phyloP scores from a whole-genome alignment of 2,329 filamentous ascomycete genomes.

The Calonectria hawksworthii region DNA sequence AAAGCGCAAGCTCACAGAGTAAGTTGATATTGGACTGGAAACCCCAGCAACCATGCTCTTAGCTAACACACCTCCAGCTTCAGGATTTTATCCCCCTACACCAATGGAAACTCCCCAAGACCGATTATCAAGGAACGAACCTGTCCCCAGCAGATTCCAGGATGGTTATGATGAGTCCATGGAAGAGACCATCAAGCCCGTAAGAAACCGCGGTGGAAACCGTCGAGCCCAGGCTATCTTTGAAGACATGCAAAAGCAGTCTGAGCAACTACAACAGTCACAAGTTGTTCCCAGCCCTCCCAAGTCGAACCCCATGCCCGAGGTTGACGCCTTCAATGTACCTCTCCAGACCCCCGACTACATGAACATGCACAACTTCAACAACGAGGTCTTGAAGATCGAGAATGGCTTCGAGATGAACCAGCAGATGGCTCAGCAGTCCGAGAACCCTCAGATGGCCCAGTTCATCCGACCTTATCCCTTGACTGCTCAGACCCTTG shows the following conservation, averaged over 20 bases:
- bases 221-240: conserved; percentile 66
- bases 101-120: conserved; percentile 75
- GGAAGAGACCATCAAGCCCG: conserved; percentile 76
- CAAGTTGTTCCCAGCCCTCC: conserved; percentile 66
- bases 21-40: conserved; percentile 48
- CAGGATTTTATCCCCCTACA: conserved; percentile 76
- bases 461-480: conserved; percentile 54
- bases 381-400: conserved; percentile 59
- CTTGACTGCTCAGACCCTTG: conserved; percentile 36
- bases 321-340: conserved; percentile 61
- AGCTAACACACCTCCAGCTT: conserved; percentile 16
- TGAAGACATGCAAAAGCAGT: conserved; percentile 70
- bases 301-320: conserved; percentile 63
- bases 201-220: conserved; percentile 56
- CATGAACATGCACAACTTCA: conserved; percentile 66
- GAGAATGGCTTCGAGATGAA: conserved; percentile 57
- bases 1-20: conserved; percentile 72
- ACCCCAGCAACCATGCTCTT: not conserved
- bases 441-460: conserved; percentile 65
- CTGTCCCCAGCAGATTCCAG: conserved; percentile 65
- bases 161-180: conserved; percentile 76
- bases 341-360: conserved; percentile 70
- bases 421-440: conserved; percentile 61
- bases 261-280: conserved; percentile 57
- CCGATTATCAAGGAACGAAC: conserved; percentile 58